Base-by-base conservation (phyloP, 805 yeast genomes). In the Sungouiozyma intestinalis region DNA sequence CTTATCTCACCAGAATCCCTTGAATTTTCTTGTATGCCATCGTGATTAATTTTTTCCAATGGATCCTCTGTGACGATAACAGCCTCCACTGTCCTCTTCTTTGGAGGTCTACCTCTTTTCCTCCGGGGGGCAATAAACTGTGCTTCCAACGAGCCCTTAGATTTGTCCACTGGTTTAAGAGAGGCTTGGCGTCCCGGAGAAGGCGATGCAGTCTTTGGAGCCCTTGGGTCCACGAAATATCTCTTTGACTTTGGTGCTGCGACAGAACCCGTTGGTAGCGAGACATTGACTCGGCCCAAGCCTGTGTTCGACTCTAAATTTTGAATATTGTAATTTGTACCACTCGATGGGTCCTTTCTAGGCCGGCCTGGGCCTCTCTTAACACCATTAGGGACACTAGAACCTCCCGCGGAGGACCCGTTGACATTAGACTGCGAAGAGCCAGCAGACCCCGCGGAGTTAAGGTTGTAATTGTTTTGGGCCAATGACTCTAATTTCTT, bases 281-380 rank as follows among this genome's bases (percentile, higher is more conserved):
- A 40, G 2, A 46, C 46, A 32, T 53, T 58, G 3, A 43, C 48
- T 14, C 37, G 43, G 20, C 45, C 44, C 32, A 40, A 33, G 33
- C 34, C 42, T 17, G 36, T 40, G 4, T 35, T 24, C 18, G 34
- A 43, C 16, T 35, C 46, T 39, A 24, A 27, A 16, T 27, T 31
- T 37, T 38, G 38, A 18, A 18, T 17, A 35, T 27, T 38, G 13
- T 11, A 8, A 15, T 4, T 3, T 16, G 17, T 13, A 27, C 15
- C 21, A 19, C n/a, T 33, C n/a, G 48, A 19, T 14, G 47, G 42
- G 32, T 54, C 57, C 44, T 57, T 57, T 46, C 58, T 50, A 35
- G 64, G 64, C 40, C 64, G 52, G 6, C 64, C 64, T 6, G 64
- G 64, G 3, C 64, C 63, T 41, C 64, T 52, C 16, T 50, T 52